Evolutionary conservation across 306 rosid species (phyloP), one percentile per base, ranked within the genome.

Genomic region (Acacia confusa): DNA sequence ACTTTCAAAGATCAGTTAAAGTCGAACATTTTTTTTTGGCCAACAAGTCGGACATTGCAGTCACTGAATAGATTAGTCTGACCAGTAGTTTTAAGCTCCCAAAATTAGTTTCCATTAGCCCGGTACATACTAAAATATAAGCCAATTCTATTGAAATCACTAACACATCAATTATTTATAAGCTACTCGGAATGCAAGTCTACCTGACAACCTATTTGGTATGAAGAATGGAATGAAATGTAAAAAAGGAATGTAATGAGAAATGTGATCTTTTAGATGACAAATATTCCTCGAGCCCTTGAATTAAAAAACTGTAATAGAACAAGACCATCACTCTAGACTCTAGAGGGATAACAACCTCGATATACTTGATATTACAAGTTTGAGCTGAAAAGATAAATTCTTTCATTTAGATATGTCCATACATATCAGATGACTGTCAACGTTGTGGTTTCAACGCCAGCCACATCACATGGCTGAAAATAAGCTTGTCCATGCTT

Each of bases 1-100:
- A 55, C 75, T 75, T 75, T 77, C 53, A 32, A 79, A 63, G 76
- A 82, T 60, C 67, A 38, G 61, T 68, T 61, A 25, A 67, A 77
- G 78, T 48, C 72, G 48, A n/a, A 77, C 25, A 73, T 76, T 38
- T 36, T 34, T 36, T 36, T 36, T 36, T 36, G 7, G 40, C 40
- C 40, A 36, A 32, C 40, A 67, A 77, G 74, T 41, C 67, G 48
- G n/a, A 73, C 25, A 73, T 76, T 38, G 66, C 74, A 45, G 38
- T 73, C 77, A 74, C 48, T 44, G 24, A 28, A 48, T 32, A 64
- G 41, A 63, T 25, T 64, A 32, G 47, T 67, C 81, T 34, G 20
- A 78, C 36, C 30, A 24, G 45, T n/a, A 22, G 69, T 67, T 81
- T 66, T 63, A 53, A 72, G 74, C 27, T 82, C 30, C 14, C 80